phyloP scores from a whole-genome alignment of 306 rosid species.

The Clitoria ternatea region DNA sequence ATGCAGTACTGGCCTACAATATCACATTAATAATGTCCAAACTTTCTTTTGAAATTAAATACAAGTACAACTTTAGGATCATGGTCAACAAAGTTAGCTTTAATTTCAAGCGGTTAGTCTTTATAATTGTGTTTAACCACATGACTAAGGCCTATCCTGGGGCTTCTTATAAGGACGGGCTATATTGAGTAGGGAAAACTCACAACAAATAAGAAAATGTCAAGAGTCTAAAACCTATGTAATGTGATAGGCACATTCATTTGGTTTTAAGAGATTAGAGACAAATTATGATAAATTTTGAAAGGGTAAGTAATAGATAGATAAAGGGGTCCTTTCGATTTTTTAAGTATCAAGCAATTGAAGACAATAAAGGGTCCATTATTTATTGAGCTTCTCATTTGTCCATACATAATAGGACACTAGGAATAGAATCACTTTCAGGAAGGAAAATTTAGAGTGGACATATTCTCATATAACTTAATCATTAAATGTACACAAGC shows the following conservation, averaged over 20 bases:
- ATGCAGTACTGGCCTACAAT: background rate
- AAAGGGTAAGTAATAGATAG: background rate
- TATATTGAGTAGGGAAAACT: background rate
- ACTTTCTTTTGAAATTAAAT: constrained; percentile 1
- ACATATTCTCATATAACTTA: background rate
- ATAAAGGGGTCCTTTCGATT: background rate
- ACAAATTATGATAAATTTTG: background rate
- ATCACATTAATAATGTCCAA: background rate
- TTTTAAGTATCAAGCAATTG: background rate
- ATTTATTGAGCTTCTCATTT: constrained; percentile 22
- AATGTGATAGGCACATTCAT: background rate
- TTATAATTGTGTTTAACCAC: background rate
- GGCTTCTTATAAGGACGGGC: background rate
- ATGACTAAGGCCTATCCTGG: too few species aligned
- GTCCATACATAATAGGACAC: background rate
- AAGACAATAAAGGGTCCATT: background rate
- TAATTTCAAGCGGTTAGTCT: background rate
- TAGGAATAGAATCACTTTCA: background rate
- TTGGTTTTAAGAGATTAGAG: background rate
- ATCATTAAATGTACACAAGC: background rate
- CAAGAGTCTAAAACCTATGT: background rate
- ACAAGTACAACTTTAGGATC: constrained; percentile 13
- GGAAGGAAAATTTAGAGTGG: constrained; percentile 5
- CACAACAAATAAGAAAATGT: background rate
- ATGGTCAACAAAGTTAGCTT: background rate